These are phyloP conservation scores for Pseudogymnoascus sp. DNA, from an alignment of 2,329 filamentous ascomycete species.

Conservation along the genomic window DNA sequence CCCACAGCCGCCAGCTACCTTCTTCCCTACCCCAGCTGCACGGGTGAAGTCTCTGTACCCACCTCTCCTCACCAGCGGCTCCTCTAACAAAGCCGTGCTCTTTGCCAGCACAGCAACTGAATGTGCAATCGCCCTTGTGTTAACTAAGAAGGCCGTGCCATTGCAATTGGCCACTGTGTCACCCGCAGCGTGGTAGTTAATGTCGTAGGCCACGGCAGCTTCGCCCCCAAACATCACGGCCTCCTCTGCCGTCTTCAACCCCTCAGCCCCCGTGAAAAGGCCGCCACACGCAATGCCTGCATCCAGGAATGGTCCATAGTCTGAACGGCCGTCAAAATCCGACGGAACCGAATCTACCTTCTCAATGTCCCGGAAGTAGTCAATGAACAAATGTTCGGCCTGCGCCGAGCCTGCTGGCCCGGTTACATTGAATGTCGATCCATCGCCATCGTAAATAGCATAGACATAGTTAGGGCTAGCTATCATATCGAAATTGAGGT, in stretches of 20 bases:
- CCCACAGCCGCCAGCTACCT: background rate
- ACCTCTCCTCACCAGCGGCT: background rate
- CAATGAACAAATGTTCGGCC: constrained; percentile 43
- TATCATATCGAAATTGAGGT: constrained; percentile 59
- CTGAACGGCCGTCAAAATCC: constrained; percentile 48
- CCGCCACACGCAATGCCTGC: constrained; percentile 48
- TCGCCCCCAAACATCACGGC: constrained; percentile 44
- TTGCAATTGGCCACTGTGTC: constrained; percentile 48
- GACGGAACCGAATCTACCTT: constrained; percentile 39
- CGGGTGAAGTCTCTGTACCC: background rate
- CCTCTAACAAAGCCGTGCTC: constrained; percentile 35
- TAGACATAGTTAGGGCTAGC: constrained; percentile 52
- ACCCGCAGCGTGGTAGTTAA: constrained; percentile 46
- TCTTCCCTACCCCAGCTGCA: background rate
- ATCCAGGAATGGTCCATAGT: constrained; percentile 52
- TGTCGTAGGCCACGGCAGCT: constrained; percentile 45
- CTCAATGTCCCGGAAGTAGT: constrained; percentile 36
- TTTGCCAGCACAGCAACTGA: constrained; percentile 42
- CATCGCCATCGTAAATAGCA: constrained; percentile 47
- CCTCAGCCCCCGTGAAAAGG: constrained; percentile 52
- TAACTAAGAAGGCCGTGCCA: constrained; percentile 44
- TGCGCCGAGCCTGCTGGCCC: constrained; percentile 49
- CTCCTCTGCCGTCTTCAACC: constrained; percentile 47
- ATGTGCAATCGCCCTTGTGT: constrained; percentile 47
- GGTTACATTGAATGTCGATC: constrained; percentile 43